Conservation (phyloP, 2,329 filamentous ascomycete species). For the Arthrinium phaeospermum region DNA sequence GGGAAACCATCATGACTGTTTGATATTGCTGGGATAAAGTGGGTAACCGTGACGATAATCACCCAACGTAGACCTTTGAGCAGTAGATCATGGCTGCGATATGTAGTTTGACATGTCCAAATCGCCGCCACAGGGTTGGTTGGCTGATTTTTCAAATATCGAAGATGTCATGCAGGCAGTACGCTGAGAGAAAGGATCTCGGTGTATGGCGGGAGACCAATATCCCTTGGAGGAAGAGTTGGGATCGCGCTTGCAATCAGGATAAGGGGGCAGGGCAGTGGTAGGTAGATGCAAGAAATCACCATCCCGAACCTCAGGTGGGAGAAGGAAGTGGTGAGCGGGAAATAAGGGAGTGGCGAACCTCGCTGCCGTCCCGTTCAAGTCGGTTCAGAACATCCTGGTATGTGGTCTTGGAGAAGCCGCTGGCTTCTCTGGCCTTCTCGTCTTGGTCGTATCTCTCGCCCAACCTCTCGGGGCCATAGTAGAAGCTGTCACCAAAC, state of each 20-base stretch:
- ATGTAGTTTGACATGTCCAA: background rate
- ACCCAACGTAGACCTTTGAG: background rate
- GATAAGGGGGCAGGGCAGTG: slow-evolving; percentile 2
- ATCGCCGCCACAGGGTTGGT: background rate
- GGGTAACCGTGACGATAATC: background rate
- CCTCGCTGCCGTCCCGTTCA: slow-evolving; percentile 74
- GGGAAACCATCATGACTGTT: background rate
- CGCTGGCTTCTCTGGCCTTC: slow-evolving; percentile 60
- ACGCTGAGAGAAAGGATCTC: background rate
- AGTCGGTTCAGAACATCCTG: slow-evolving; percentile 79
- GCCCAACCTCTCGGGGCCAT: slow-evolving; percentile 86
- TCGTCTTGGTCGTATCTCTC: slow-evolving; percentile 76
- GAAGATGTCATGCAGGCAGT: background rate
- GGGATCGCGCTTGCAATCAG: slow-evolving; percentile 16
- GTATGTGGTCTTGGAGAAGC: slow-evolving; percentile 74
- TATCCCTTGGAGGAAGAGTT: background rate
- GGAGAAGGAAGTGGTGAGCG: slow-evolving; percentile 29
- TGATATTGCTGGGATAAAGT: background rate
- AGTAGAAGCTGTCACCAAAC: slow-evolving; percentile 97
- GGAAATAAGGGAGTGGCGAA: slow-evolving; percentile 48
- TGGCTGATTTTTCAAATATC: background rate
- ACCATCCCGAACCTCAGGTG: background rate
- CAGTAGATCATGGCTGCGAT: background rate
- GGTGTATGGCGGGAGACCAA: background rate
- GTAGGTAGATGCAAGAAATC: slow-evolving; percentile 19